These are phyloP conservation scores for Saksenaea vasiformis DNA, from an alignment of 371 early-diverging fungal species.

Conservation along the genomic window DNA sequence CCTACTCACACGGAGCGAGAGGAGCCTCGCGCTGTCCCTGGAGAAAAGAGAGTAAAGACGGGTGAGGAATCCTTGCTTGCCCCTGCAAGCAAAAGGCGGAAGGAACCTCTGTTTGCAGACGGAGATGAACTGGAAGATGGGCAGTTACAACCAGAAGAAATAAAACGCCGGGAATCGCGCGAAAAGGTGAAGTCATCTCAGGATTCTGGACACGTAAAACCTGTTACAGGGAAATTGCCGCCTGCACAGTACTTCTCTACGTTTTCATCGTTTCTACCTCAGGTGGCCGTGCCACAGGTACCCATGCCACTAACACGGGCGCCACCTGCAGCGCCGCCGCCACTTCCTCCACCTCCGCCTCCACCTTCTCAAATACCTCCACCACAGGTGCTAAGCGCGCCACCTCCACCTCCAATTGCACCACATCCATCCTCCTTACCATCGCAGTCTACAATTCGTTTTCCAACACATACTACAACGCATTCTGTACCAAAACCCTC, in stretches of 20 bases:
- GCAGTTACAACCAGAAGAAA: background rate
- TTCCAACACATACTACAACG: background rate
- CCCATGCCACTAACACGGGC: slow-evolving; percentile 1
- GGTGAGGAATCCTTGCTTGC: background rate
- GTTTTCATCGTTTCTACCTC: background rate
- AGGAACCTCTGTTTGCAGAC: background rate
- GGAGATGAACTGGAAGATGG: background rate
- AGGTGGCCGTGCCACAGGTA: background rate
- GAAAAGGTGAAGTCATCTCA: background rate
- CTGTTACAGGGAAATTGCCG: background rate
- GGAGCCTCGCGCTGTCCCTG: background rate
- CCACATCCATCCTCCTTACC: background rate
- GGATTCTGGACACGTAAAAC: background rate
- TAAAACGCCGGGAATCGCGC: background rate
- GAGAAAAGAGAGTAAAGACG: background rate
- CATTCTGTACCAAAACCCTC: background rate
- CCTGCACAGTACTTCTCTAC: background rate
- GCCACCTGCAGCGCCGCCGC: background rate
- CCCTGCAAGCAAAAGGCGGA: background rate
- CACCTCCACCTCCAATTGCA: background rate
- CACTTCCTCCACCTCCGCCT: background rate
- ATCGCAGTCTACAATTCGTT: background rate
- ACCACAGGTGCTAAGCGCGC: background rate
- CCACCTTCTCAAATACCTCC: background rate
- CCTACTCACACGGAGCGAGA: background rate